These are phyloP conservation scores for Polygonum maritimum DNA, from an alignment of 148 eudicot species.

Conservation along the genomic window DNA sequence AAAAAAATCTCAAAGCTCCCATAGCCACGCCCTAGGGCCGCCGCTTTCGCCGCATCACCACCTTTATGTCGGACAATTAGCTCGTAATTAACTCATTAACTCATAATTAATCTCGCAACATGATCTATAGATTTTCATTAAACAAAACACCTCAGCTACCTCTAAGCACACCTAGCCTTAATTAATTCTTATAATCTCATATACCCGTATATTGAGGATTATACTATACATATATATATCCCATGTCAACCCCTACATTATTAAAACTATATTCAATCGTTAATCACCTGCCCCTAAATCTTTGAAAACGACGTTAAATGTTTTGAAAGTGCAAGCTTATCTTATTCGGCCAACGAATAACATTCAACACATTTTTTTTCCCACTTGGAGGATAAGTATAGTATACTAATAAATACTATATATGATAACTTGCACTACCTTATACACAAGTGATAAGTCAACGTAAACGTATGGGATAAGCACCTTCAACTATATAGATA, in stretches of 20 bases:
- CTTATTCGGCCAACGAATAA: background rate
- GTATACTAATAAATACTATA: background rate
- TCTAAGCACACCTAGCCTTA: background rate
- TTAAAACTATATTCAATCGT: background rate
- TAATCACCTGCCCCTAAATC: background rate
- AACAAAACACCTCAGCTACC: background rate
- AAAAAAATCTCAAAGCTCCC: background rate
- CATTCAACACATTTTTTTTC: background rate
- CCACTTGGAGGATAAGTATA: background rate
- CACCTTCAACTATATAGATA: background rate
- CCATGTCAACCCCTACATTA: background rate
- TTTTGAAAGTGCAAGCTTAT: background rate
- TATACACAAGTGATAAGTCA: conserved; percentile 1
- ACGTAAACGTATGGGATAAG: background rate
- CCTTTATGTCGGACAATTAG: background rate
- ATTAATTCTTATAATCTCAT: background rate
- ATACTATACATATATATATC: background rate
- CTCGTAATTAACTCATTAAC: background rate
- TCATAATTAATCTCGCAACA: background rate
- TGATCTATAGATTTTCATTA: background rate
- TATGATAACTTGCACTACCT: conserved; percentile 7
- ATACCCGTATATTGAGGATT: background rate
- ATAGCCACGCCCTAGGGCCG: background rate
- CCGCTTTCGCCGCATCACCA: conserved; percentile 1
- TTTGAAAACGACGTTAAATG: background rate